Conservation (phyloP, 2,329 filamentous ascomycete species). For the Aureobasidium sp. region DNA sequence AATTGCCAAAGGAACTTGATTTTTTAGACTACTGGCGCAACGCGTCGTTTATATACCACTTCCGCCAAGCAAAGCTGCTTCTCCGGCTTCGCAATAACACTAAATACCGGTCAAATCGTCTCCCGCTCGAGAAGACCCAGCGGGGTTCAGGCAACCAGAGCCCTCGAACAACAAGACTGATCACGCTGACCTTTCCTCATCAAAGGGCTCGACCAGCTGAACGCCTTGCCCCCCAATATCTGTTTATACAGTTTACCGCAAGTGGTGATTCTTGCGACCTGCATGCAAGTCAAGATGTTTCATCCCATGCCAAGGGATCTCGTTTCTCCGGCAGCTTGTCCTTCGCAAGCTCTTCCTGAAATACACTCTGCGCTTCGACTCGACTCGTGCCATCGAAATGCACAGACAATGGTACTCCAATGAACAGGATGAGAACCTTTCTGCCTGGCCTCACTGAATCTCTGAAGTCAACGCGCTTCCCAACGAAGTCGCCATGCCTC, state of each 20-base stretch:
- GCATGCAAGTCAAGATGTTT: background rate
- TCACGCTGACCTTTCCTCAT: background rate
- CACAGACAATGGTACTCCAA: background rate
- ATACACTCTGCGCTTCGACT: background rate
- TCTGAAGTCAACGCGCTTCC: background rate
- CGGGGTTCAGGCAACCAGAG: background rate
- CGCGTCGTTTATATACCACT: too few species aligned
- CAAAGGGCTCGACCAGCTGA: background rate
- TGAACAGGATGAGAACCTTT: background rate
- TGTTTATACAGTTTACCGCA: background rate
- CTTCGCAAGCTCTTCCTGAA: conserved; percentile 11
- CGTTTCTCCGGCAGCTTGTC: background rate
- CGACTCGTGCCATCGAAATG: background rate
- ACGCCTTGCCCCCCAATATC: background rate
- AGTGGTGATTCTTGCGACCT: background rate
- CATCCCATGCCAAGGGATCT: background rate
- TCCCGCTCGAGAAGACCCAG: too few species aligned
- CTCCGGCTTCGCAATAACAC: too few species aligned
- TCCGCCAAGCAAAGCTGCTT: too few species aligned
- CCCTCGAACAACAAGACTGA: too few species aligned
- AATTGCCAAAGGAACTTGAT: too few species aligned
- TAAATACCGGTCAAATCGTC: too few species aligned
- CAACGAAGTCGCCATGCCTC: background rate
- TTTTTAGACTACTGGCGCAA: too few species aligned
- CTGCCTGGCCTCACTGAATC: background rate